These are phyloP conservation scores for Oryza glaberrima DNA, from an alignment of 176 grass and related monocot species.

Conservation along the genomic window DNA sequence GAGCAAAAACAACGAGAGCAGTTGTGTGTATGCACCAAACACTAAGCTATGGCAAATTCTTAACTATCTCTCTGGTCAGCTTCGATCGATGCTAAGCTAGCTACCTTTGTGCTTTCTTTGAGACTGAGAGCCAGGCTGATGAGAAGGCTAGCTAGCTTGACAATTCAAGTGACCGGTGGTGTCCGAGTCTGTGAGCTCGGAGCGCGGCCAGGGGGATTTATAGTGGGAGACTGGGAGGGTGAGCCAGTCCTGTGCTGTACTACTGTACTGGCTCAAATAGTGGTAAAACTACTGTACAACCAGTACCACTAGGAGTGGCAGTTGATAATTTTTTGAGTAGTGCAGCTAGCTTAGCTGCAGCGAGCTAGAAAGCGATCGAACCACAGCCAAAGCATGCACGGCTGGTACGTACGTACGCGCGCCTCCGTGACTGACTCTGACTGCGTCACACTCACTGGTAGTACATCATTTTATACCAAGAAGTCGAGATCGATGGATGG, in stretches of 20 bases:
- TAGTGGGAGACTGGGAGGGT: slow-evolving; percentile 18
- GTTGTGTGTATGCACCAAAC: background rate
- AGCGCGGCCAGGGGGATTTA: slow-evolving; percentile 35
- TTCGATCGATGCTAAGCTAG: slow-evolving; percentile 3
- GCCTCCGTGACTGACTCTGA: background rate
- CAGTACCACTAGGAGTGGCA: background rate
- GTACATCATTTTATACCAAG: background rate
- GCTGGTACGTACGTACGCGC: background rate
- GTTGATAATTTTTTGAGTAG: background rate
- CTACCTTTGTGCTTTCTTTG: slow-evolving; percentile 27
- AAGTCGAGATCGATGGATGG: background rate
- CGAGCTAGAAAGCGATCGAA: slow-evolving; percentile 10
- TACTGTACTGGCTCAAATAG: background rate
- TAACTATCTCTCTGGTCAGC: slow-evolving; percentile 30
- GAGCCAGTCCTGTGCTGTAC: background rate
- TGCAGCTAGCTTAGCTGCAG: slow-evolving; percentile 1
- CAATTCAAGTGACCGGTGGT: slow-evolving; percentile 8
- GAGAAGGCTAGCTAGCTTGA: background rate
- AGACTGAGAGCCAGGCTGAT: background rate
- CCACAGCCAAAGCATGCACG: background rate
- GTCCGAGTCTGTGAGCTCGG: slow-evolving; percentile 42
- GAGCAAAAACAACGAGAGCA: background rate
- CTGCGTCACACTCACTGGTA: background rate
- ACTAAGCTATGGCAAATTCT: background rate
- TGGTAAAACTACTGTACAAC: background rate